A percentile compares a stretch with the other conserved stretches of the same genome.
Conservation (phyloP, 2,329 filamentous ascomycete species). For the Meredithiella fracta region DNA sequence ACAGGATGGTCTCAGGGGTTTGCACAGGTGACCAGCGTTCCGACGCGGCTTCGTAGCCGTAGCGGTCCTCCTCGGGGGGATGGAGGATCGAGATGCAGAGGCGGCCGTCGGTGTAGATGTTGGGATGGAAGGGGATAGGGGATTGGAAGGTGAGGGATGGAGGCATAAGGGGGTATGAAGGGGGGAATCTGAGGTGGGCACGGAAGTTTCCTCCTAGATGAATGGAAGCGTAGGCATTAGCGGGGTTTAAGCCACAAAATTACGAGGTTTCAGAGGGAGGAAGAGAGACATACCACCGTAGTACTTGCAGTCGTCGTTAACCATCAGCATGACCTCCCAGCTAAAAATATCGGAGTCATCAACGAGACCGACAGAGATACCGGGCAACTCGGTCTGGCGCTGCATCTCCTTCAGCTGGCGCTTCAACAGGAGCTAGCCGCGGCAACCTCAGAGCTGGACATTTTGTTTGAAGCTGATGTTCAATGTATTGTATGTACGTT, state of each 20-base stretch:
- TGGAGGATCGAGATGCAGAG: slow-evolving; percentile 97
- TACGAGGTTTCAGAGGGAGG: not conserved
- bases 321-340: slow-evolving; percentile 99
- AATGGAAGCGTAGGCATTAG: not conserved
- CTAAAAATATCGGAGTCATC: slow-evolving; percentile 79
- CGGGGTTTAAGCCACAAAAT: no score
- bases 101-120: slow-evolving; percentile 73
- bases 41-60: slow-evolving; percentile 76
- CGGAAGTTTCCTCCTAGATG: slow-evolving; percentile 74
- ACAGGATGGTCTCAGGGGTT: slow-evolving; percentile 80
- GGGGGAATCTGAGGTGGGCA: slow-evolving; percentile 66
- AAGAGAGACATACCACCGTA: slow-evolving; percentile 57
- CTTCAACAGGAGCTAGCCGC: slow-evolving; percentile 58
- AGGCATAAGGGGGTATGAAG: slow-evolving; percentile 71
- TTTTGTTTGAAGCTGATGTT: slow-evolving; percentile 15
- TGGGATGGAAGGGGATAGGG: slow-evolving; percentile 81
- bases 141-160: slow-evolving; percentile 76
- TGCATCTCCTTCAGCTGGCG: slow-evolving; percentile 93
- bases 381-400: slow-evolving; percentile 74
- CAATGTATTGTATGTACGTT: no score
- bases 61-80: slow-evolving; percentile 83
- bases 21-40: slow-evolving; percentile 95
- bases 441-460: slow-evolving; percentile 29
- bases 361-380: slow-evolving; percentile 81
- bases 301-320: slow-evolving; percentile 81